Percentiles rank a stretch among this genome's conserved stretches.
Evolutionary conservation across 1,284 basidiomycete species (phyloP).

Genomic region (Puccinia coronata): DNA sequence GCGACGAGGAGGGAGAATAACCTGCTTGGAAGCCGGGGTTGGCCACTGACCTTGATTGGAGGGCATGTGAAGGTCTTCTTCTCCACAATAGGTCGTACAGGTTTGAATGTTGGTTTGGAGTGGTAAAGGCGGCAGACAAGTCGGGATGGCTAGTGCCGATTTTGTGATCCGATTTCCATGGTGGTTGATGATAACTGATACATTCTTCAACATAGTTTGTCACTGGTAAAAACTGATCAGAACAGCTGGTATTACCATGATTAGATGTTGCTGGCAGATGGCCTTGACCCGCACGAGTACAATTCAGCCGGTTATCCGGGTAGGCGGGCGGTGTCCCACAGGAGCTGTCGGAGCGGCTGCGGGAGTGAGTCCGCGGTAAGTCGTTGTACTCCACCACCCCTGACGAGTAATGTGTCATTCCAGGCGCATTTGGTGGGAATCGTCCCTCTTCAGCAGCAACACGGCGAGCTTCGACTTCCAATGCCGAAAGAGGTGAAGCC

Average conservation of each 20-base stretch:
- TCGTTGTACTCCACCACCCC: constrained; percentile 28
- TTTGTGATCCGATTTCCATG: constrained; percentile 10
- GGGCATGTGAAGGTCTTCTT: constrained; percentile 6
- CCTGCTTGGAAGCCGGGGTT: neutral
- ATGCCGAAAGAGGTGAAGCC: constrained; percentile 21
- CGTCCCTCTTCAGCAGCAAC: constrained; percentile 20
- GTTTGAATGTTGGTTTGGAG: neutral
- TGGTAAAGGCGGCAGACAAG: neutral
- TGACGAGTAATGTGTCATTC: constrained; percentile 9
- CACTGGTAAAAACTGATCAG: constrained; percentile 13
- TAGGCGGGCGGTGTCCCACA: constrained; percentile 32
- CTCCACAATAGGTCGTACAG: constrained; percentile 11
- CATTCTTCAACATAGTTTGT: constrained; percentile 18
- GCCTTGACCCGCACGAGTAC: neutral
- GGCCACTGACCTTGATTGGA: constrained; percentile 7
- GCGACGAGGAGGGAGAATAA: constrained; percentile 32
- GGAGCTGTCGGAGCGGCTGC: constrained; percentile 17
- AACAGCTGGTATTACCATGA: constrained; percentile 1
- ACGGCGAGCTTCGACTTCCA: constrained; percentile 20
- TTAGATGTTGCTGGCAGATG: neutral
- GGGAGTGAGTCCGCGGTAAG: constrained; percentile 22
- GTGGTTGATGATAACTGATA: neutral
- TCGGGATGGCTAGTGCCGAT: neutral
- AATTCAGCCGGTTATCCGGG: neutral
- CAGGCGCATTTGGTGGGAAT: neutral